Evolutionary conservation across 2,329 filamentous ascomycete species (phyloP).

Genomic region (Volutella citrinella): DNA sequence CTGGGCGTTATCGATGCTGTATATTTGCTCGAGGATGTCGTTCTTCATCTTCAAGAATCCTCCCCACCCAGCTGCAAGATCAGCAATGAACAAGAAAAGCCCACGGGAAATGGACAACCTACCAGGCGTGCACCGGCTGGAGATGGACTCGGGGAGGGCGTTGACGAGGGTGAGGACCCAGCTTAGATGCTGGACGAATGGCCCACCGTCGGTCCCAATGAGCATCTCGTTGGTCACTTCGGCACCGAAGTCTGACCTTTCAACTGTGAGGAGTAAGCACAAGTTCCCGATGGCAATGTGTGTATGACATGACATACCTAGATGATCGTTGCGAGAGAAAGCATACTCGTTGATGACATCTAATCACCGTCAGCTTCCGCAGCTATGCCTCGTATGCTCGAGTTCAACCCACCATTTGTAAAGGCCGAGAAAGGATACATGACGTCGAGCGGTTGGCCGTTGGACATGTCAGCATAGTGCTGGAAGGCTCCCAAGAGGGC

Average conservation of each 20-base stretch:
- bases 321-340: conserved; percentile 33
- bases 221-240: conserved; percentile 34
- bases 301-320: conserved; percentile 27
- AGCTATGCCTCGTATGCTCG: not conserved
- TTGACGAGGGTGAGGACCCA: conserved; percentile 35
- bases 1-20: conserved; percentile 32
- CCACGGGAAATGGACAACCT: conserved; percentile 4
- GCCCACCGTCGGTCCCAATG: conserved; percentile 36
- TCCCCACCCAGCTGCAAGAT: conserved; percentile 33
- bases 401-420: conserved; percentile 37
- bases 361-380: conserved; percentile 9
- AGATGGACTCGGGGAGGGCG: conserved; percentile 33
- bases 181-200: conserved; percentile 34
- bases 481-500: conserved; percentile 30
- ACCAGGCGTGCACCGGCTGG: conserved; percentile 32
- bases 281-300: rapidly evolving
- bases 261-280: conserved; percentile 22
- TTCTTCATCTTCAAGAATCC: conserved; percentile 39
- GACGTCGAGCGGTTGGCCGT: conserved; percentile 29
- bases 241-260: conserved; percentile 32
- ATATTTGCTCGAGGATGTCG: conserved; percentile 34
- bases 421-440: conserved; percentile 38
- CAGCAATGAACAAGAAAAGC: no score
- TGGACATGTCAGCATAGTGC: conserved; percentile 23
- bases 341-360: conserved; percentile 40